These are phyloP conservation scores for Castanea sativa DNA, from an alignment of 306 rosid species.

Conservation along the genomic window DNA sequence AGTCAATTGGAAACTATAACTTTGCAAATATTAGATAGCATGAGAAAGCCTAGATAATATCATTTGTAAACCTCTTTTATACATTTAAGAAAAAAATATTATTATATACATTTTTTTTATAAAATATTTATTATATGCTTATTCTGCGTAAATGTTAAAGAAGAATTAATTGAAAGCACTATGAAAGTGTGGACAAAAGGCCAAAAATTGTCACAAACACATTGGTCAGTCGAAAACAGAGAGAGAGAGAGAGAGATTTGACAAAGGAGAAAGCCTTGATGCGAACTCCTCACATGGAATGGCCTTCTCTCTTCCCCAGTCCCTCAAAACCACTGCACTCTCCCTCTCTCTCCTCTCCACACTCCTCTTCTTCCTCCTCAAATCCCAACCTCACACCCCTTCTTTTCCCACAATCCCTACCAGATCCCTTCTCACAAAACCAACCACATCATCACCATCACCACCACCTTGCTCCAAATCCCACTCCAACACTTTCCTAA, in stretches of 20 bases:
- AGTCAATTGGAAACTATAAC: too few relatives aligned
- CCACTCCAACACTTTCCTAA: slow-evolving; percentile 50
- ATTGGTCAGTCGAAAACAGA: too few relatives aligned
- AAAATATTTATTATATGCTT: too few relatives aligned
- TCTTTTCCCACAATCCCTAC: slow-evolving; percentile 5
- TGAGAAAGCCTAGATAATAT: too few relatives aligned
- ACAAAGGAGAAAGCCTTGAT: neutral
- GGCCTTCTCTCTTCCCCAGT: slow-evolving; percentile 45
- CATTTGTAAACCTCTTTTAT: too few relatives aligned
- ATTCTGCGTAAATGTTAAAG: too few relatives aligned
- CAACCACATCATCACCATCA: neutral
- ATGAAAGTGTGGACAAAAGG: too few relatives aligned
- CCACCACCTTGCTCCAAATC: slow-evolving; percentile 22
- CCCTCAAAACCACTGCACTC: slow-evolving; percentile 24
- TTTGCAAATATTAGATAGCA: too few relatives aligned
- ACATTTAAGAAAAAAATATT: too few relatives aligned
- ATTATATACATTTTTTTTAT: too few relatives aligned
- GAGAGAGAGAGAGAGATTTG: neutral
- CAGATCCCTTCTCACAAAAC: slow-evolving; percentile 45
- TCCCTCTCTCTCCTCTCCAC: slow-evolving; percentile 23
- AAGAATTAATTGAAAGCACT: too few relatives aligned
- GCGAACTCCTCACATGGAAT: slow-evolving; percentile 47
- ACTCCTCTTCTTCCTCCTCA: slow-evolving; percentile 43
- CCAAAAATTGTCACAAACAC: too few relatives aligned
- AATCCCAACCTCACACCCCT: slow-evolving; percentile 18